Evolutionary conservation across 495 filamentous ascomycete genomes (phyloP), one percentile per base, ranked within the genome.

Genomic region (Penicillium malachiteum): DNA sequence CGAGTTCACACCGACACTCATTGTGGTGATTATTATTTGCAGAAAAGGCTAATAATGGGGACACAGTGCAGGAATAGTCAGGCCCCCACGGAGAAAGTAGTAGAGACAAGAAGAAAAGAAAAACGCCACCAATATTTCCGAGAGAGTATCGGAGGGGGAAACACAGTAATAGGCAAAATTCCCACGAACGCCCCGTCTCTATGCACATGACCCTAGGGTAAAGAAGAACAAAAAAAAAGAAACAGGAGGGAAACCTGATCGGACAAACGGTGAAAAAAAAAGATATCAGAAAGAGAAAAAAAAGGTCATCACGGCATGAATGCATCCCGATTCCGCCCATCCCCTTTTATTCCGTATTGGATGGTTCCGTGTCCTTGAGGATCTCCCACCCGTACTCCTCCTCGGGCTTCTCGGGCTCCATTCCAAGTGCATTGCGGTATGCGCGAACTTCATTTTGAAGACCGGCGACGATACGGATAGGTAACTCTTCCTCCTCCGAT

Each of bases 391-490:
- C 79, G 54, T 70, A 80, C 63, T 82, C 79, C 9, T 81, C 77
- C 40, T 82, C 78, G 5, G 70, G 69, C 48, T 72, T 77, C 63
- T 82, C 79, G 1, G 71, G 60, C 54, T 81, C 79, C 75, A 82
- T 76, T 9, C 79, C 78, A 18, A 82, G 65, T 5, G 78, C 78
- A 39, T 75, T 71, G 51, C 79, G 75, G 50, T 79, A 78, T 32
- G 78, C 77, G 14, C 79, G 73, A n/a, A 82, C 78, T 56, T 82
- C 79, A 41, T 78, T 81, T 58, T 82, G 79, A 9, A 82, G 64
- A 17, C 78, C 79, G 9, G 72, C 65, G n/a, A 82, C 67, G 43
- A 82, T 60, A 11, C 75, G 72, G n/a, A 79, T 41, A 7, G 77
- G 78, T 26, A 68, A 35, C 21, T 76, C 76, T 18, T 82, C 79